Base-by-base conservation (phyloP, 2,329 filamentous ascomycete species). In the Cordyceps tenuipes region DNA sequence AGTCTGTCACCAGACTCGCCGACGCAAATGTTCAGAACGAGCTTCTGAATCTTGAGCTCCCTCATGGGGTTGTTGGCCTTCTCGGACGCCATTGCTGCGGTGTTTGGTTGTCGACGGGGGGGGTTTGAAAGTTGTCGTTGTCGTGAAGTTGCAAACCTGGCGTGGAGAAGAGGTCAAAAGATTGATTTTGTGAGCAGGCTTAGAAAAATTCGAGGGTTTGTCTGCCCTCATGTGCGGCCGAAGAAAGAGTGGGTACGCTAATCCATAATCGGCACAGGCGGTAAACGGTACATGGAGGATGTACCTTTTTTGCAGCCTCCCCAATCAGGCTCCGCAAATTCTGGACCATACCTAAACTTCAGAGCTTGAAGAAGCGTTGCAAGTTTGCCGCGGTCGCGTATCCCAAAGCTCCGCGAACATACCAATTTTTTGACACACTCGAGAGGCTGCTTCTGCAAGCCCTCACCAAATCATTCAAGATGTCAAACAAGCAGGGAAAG, bases 1-100 rank as follows among this genome's bases (percentile, higher is more conserved):
- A 99, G 89, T 88, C 94, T 96, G 84, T 99, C 94, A 90, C 94
- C 94, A 88, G 93, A 97, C 86, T 99, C 94, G 82, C 94, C 94
- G 74, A 99, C 94, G 72, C 90, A 97, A 82, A 97, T 97, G 88
- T 97, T 97, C 78, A 97, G 90, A 80, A 96, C 92, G 79, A 97
- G 90, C 86, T 97, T 97, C 84, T 96, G 91, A 82, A 97, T 94
- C 84, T 91, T 91, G 78, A 97, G 90, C 84, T 99, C 93, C 84
- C 92, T 90, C 94, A 99, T 99, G 83, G 94, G 93, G 87, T 99
- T 99, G 79, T 84, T 82, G 78, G 84, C 78, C 86, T 97, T 97
- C 78, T 93, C 90, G 79, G 88, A 82, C 79, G 71, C 71, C 75
- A 77, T 77, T 69, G 70, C 70, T 74, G 71, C 71, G 67, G 71